phyloP scores from a whole-genome alignment of 1,139 yeast genomes.

The Zygosaccharomyces sapae region DNA sequence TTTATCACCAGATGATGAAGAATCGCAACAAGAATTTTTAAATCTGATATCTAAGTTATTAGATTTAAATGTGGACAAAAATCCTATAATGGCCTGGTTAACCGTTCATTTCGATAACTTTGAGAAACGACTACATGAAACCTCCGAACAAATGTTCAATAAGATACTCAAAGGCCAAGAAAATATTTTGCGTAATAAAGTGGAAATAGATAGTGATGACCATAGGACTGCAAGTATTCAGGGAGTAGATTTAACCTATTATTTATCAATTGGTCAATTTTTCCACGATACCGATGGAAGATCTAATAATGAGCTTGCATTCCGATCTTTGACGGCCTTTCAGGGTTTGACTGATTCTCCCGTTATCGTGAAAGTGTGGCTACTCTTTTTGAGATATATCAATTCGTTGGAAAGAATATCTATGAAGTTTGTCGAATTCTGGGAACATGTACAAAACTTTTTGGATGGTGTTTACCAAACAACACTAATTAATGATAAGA shows the following conservation, averaged over 20 bases:
- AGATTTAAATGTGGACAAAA: constrained; percentile 50
- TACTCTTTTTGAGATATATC: constrained; percentile 44
- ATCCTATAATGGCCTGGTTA: constrained; percentile 64
- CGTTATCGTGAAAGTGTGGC: constrained; percentile 53
- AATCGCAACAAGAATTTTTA: constrained; percentile 46
- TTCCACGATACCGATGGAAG: constrained; percentile 15
- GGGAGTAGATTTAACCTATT: constrained; percentile 29
- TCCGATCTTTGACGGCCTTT: constrained; percentile 5
- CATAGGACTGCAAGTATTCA: constrained; percentile 22
- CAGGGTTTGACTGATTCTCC: constrained; percentile 43
- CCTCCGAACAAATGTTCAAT: constrained; percentile 30
- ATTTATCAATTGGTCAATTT: constrained; percentile 25
- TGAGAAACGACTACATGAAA: constrained; percentile 39
- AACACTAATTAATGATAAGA: constrained; percentile 42
- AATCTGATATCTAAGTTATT: constrained; percentile 54
- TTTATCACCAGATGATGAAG: constrained; percentile 35
- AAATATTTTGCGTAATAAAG: constrained; percentile 33
- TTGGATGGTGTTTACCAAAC: constrained; percentile 44
- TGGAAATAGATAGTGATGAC: constrained; percentile 27
- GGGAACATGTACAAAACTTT: constrained; percentile 46
- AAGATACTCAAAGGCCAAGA: constrained; percentile 39
- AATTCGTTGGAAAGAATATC: constrained; percentile 39
- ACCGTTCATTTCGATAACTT: constrained; percentile 44
- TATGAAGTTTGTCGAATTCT: constrained; percentile 41
- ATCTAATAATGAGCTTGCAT: constrained; percentile 8